A percentile compares a stretch with the other conserved stretches of the same genome.
Evolutionary conservation across 257 asterid species (phyloP).

Genomic region (Nicotiana undulata): DNA sequence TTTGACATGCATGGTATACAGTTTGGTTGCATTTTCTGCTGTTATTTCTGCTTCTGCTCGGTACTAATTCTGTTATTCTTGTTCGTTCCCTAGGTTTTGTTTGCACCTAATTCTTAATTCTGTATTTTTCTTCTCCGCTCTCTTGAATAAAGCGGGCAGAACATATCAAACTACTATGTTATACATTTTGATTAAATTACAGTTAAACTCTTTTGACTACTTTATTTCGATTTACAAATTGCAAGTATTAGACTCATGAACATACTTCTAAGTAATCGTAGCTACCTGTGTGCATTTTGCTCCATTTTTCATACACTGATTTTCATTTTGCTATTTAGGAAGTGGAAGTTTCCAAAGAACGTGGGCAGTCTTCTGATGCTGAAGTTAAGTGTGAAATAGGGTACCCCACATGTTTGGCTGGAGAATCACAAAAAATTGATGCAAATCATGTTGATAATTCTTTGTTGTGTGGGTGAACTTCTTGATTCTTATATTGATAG

Average conservation of each 20-base stretch:
- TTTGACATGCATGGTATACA: too few relatives aligned
- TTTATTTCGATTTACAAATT: background rate
- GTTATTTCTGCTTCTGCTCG: too few relatives aligned
- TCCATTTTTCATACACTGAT: background rate
- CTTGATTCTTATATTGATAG: conserved; percentile 20
- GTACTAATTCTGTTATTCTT: too few relatives aligned
- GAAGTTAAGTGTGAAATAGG: conserved; percentile 28
- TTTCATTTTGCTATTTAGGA: conserved; percentile 28
- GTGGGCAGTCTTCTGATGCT: conserved; percentile 18
- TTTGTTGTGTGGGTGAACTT: conserved; percentile 39
- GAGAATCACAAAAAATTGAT: conserved; percentile 30
- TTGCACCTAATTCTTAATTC: too few relatives aligned
- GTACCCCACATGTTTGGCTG: conserved; percentile 24
- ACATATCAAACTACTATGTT: too few relatives aligned
- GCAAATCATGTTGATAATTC: conserved; percentile 13
- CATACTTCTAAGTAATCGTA: background rate
- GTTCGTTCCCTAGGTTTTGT: too few relatives aligned
- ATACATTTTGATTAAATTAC: too few relatives aligned
- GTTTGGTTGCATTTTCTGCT: too few relatives aligned
- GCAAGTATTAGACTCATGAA: background rate
- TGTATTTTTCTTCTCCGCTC: too few relatives aligned
- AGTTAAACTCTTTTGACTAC: background rate
- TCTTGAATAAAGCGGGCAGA: too few relatives aligned
- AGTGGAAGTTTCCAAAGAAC: conserved; percentile 23
- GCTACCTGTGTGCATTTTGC: background rate